Conservation (phyloP, 192 early-diverging fungal genomes). For the Backusella mclennaniae region DNA sequence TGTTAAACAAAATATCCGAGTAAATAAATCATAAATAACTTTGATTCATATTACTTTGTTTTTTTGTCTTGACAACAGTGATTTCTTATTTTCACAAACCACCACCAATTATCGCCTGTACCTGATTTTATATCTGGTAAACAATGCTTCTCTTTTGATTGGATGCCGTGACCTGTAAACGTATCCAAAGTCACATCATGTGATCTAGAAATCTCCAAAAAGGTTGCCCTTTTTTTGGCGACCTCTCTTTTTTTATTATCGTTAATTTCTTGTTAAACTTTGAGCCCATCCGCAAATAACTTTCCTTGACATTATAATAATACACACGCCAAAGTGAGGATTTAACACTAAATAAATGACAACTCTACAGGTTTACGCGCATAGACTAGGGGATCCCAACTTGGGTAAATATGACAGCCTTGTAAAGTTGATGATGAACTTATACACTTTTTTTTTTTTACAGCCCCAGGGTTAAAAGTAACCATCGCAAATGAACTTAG, state of each 20-base stretch:
- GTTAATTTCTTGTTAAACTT: constrained; percentile 7
- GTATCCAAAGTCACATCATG: not conserved
- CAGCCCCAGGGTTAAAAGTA: constrained; percentile 69
- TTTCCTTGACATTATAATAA: not conserved
- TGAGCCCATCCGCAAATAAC: not conserved
- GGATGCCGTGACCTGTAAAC: not conserved
- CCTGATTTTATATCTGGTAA: not conserved
- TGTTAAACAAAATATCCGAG: too few species aligned
- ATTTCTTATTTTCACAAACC: not conserved
- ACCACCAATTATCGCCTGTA: not conserved
- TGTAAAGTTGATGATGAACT: not conserved
- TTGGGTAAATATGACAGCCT: constrained; percentile 36
- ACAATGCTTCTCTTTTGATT: not conserved
- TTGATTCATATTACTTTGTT: too few species aligned
- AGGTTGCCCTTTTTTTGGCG: not conserved
- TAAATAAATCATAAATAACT: too few species aligned
- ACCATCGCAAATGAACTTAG: constrained; percentile 83
- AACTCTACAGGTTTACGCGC: constrained; percentile 47
- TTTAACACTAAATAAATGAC: constrained; percentile 26
- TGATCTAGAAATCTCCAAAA: not conserved
- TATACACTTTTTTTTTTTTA: not conserved
- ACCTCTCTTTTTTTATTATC: constrained; percentile 1
- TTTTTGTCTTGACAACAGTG: too few species aligned
- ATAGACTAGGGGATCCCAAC: constrained; percentile 48
- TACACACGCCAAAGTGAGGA: not conserved